Base-by-base conservation (phyloP, 257 asterid species). In the Coffea eugenioides region DNA sequence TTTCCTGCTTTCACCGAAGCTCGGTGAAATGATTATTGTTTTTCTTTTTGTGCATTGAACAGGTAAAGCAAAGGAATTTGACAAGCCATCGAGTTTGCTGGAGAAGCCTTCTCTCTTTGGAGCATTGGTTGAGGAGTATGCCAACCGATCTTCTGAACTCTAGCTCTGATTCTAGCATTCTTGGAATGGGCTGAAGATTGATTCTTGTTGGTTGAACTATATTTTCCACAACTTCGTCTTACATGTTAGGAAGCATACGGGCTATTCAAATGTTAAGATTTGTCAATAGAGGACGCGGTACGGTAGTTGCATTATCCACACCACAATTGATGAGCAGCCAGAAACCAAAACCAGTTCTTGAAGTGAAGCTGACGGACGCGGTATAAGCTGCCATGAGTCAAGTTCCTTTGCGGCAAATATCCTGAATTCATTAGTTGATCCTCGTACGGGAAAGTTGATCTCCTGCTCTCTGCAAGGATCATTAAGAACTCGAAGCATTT, bases 91-190 rank as follows among this genome's bases (percentile, higher is more conserved):
- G 2, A 85, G 74, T 41, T 88, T 96, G 88, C 93, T 96, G 13
- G 97, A 90, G 84, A 86, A 94, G 86, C 93, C 84, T 0, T 96
- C 99, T 11, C 88, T 94, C 34, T 96, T 96, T 66, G 98, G 96
- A n/a, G 96, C 99, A 10, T 81, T 96, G 89, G 99, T 96, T 82
- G 95, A 94, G 79, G 99, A 96, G 84, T 96, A 96, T 41, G 98
- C 98, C 36, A 90, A 94, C 80, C 88, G 99, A 62, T 90, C 98
- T 34, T 62, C 92, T 2, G 95, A 93, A 69, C 93, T 93, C 77
- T 95, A 90, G 88, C 43, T 59, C 34, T 52, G 21, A 36, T 36
- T 4, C n/a, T 69, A 20, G 12, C n/a, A 16, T 71, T 25, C 34
- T 69, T 69, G 76, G 41, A 71, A 21, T 12, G 12, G 46, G 20